These are phyloP conservation scores for Globisporangium emineosum DNA, from an alignment of 352 stramenopile genomes.

Conservation along the genomic window DNA sequence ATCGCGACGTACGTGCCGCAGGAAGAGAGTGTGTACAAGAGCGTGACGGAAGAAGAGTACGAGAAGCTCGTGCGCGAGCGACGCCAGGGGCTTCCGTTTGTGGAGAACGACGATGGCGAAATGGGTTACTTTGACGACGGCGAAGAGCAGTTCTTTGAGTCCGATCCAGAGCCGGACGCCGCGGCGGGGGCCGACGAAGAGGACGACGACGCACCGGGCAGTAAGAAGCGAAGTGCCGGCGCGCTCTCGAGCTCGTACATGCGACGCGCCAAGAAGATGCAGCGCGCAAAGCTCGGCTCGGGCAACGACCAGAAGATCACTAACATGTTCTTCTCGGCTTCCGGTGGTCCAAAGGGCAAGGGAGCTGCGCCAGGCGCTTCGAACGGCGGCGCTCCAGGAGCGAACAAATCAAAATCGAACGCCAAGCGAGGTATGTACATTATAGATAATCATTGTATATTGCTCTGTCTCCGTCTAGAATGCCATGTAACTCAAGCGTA, in stretches of 20 bases:
- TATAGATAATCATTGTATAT: neutral
- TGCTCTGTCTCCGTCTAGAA: neutral
- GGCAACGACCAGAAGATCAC: slow-evolving; percentile 86
- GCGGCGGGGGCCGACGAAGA: slow-evolving; percentile 24
- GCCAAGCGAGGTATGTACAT: slow-evolving; percentile 39
- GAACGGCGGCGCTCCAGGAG: slow-evolving; percentile 21
- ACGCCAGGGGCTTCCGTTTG: slow-evolving; percentile 72
- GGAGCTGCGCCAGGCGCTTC: slow-evolving; percentile 14
- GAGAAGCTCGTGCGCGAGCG: slow-evolving; percentile 80
- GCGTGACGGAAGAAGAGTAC: slow-evolving; percentile 84
- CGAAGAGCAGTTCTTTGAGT: slow-evolving; percentile 89
- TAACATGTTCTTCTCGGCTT: slow-evolving; percentile 85
- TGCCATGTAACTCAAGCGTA: neutral
- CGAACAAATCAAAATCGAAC: slow-evolving; percentile 14
- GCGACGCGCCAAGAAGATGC: slow-evolving; percentile 77
- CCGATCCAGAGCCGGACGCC: slow-evolving; percentile 58
- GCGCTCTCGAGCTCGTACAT: slow-evolving; percentile 77
- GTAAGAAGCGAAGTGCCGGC: slow-evolving; percentile 75
- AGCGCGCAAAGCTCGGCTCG: slow-evolving; percentile 71
- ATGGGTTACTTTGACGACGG: slow-evolving; percentile 89
- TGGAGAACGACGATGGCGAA: slow-evolving; percentile 75
- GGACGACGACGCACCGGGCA: slow-evolving; percentile 30
- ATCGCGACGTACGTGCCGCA: slow-evolving; percentile 72
- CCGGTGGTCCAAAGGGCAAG: slow-evolving; percentile 35
- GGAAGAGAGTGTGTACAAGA: slow-evolving; percentile 82